Percentiles rank a stretch among this genome's conserved stretches.
phyloP scores from a whole-genome alignment of 1,284 basidiomycete species.

The Mycena citricolor region DNA sequence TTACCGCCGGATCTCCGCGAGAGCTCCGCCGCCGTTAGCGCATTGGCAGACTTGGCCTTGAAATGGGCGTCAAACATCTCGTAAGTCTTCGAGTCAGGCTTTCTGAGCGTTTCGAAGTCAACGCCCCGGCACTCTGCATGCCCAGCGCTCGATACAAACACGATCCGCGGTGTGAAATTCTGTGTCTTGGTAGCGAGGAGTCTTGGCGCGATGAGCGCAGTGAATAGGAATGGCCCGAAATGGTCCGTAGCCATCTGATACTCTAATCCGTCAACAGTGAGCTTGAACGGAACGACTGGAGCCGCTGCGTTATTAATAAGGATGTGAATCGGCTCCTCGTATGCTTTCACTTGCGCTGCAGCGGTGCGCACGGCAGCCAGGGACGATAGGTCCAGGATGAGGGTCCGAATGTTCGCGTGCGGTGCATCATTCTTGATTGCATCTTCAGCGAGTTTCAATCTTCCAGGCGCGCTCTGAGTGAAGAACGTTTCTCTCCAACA shows the following conservation, averaged over 20 bases:
- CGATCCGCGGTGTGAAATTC: background rate
- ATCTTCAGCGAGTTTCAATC: slow-evolving; percentile 10
- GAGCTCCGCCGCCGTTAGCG: slow-evolving; percentile 4
- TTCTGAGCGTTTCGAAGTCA: background rate
- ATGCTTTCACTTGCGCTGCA: slow-evolving; percentile 10
- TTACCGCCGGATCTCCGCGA: background rate
- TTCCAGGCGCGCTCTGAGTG: background rate
- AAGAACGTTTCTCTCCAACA: too few relatives aligned
- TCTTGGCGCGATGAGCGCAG: slow-evolving; percentile 1
- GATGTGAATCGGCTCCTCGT: slow-evolving; percentile 9
- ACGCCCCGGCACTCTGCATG: background rate
- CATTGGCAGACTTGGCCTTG: slow-evolving; percentile 4
- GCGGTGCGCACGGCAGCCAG: slow-evolving; percentile 10
- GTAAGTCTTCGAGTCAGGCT: background rate
- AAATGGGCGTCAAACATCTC: background rate
- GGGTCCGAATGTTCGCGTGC: slow-evolving; percentile 3
- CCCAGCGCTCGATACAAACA: background rate
- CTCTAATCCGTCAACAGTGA: background rate
- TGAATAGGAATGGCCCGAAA: slow-evolving; percentile 4
- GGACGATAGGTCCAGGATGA: slow-evolving; percentile 15
- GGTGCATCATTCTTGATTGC: slow-evolving; percentile 7
- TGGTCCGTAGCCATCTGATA: background rate
- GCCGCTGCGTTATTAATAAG: slow-evolving; percentile 1
- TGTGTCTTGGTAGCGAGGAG: background rate
- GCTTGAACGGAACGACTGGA: background rate